Evolutionary conservation across 805 yeast species (phyloP), one percentile per base, ranked within the genome.

Genomic region (Dipodascus geniculatus): DNA sequence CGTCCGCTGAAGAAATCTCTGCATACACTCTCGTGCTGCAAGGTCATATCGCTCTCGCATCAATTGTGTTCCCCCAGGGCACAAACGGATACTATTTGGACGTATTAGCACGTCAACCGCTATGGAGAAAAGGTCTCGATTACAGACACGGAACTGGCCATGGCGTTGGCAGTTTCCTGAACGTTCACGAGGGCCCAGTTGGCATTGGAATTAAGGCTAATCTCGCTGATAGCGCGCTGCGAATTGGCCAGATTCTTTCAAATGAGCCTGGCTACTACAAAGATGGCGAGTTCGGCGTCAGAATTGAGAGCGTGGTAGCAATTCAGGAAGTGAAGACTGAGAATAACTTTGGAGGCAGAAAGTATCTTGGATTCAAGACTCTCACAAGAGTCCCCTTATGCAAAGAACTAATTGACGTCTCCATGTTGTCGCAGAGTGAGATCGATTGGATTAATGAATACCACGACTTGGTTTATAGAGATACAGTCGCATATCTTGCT

Each of bases 91-190:
- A 78, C 53, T 77, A 80, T 62, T 78, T 93, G 33, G 99, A 93
- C 64, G 72, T 81, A 0, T 73, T 89, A 52, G 96, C 96, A 0
- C 76, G 99, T 58, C 89, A 84, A 67, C 83, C 79, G 52, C 71
- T 93, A 56, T 86, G 95, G 89, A 73, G 79, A 42, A 74, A 80
- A 52, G 98, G 98, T 0, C 72, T 87, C 50, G 93, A 87, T 65
- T 93, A 86, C 66, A 79, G 83, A 58, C 99, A 93, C 68, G 98
- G 99, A 8, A 88, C 98, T 0, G 96, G 98, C 1, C 99, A 93
- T 68, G 99, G 99, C 2, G 85, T 93, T n/a, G 98, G 96, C 1
- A 77, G 90, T 20, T 91, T 77, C 65, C 79, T 95, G 49, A 84
- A 85, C 66, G 98, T 93, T 17, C 99, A 93, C 66, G 96, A 95